Evolutionary conservation across 768 basidiomycete genomes (phyloP), one percentile per base, ranked within the genome.

Genomic region (Lyophyllum atratum): DNA sequence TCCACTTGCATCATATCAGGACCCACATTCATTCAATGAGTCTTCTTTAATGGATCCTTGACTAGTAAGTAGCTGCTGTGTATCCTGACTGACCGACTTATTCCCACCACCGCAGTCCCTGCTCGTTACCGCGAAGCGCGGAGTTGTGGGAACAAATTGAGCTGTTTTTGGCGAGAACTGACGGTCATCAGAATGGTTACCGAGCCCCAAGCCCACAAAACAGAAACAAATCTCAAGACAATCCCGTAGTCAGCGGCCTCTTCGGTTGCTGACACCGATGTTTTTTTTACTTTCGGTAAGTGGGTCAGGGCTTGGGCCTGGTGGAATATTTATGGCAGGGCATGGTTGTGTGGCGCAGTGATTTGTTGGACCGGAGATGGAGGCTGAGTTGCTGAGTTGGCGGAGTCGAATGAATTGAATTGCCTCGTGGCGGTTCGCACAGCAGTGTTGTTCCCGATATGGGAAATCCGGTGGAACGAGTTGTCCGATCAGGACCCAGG

Each of bases 401-500:
- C 25, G 28, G 48, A 49, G 22, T 25, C n/a, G 46, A 10, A 31
- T 47, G 17, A 29, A 47, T 47, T 28, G 12, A 47, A 47, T 40
- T 39, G 48, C 59, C 59, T 60, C 55, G 46, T 56, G 52, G 43
- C 44, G 12, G 29, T n/a, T 3, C 5, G 11, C 29, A 12, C 22
- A 8, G 44, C 21, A 14, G 21, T n/a, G 28, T 40, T 54, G 40
- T 50, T 52, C 53, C 50, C 29, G 25, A 34, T 47, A 47, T 43
- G 42, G 49, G 29, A 6, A 42, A 14, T 19, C 40, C 62, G 62
- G 59, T 22, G 34, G 25, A 56, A 50, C 45, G 43, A 44, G 49
- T 55, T 51, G 34, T 40, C 61, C 63, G 63, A 63, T 34, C 49
- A 44, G 62, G 63, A 67, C 66, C 66, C 67, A 55, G 49, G 40